A percentile compares a stretch with the other conserved stretches of the same genome.
Conservation (phyloP, 306 rosid genomes). For the Vigna trinervia region DNA sequence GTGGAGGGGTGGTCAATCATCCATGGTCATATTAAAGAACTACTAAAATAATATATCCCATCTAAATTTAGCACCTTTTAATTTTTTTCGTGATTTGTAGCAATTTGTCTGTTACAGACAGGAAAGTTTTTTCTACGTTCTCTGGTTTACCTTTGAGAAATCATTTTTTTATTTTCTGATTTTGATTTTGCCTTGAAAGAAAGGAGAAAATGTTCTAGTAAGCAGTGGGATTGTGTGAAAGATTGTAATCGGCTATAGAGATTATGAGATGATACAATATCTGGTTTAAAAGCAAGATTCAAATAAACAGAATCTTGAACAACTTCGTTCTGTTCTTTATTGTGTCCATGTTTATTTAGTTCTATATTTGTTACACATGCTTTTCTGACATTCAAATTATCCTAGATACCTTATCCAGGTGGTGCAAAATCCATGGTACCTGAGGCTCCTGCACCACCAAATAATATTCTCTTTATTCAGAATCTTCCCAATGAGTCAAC, state of each 20-base stretch:
- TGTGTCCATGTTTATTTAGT: conserved; percentile 5
- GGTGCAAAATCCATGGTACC: conserved; percentile 80
- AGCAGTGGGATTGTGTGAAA: background rate
- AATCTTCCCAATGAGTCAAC: conserved; percentile 91
- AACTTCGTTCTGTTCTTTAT: background rate
- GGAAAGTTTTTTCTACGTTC: conserved; percentile 3
- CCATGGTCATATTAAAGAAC: conserved; percentile 16
- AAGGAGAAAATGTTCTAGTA: background rate
- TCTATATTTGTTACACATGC: conserved; percentile 33
- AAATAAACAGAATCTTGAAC: conserved; percentile 29
- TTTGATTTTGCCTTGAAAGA: conserved; percentile 15
- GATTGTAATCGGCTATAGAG: conserved; percentile 13
- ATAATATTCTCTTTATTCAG: conserved; percentile 90
- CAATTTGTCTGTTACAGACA: background rate
- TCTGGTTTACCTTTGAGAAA: conserved; percentile 26
- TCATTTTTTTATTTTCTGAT: no score
- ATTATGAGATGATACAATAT: conserved; percentile 26
- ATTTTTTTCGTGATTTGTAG: background rate
- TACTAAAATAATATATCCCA: background rate
- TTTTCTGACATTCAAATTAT: conserved; percentile 54
- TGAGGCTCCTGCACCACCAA: conserved; percentile 99
- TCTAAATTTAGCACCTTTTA: conserved; percentile 14
- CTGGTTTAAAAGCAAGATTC: conserved; percentile 33
- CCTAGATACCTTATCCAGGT: conserved; percentile 88
- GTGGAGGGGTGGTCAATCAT: background rate